Base-by-base conservation (phyloP, 2,329 filamentous ascomycete genomes). In the Pseudogymnoascus sp. region DNA sequence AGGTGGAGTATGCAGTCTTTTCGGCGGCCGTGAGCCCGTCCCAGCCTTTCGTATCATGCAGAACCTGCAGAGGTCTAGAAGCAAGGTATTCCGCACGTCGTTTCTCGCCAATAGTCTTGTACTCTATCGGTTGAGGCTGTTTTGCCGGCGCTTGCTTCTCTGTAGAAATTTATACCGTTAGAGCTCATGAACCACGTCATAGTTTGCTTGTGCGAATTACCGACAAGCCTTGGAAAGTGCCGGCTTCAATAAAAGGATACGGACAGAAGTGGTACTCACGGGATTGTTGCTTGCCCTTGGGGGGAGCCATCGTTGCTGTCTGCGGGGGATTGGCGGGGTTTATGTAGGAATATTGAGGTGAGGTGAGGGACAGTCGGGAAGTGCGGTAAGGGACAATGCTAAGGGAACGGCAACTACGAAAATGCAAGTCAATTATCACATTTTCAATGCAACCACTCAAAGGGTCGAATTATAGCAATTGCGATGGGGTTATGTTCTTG, bases 251-350 rank as follows among this genome's bases (percentile, higher is more conserved):
- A 21, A 25, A 34, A 31, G 31, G 40, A 23, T 4, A 16, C 11
- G 23, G 37, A 23, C 21, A 25, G 12, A 18, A 6, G 34, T 37
- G 16, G 28, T 34, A 64, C 69, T 37, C 67, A 72, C 70, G 31
- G 31, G 62, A 63, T 64, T 70, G 40, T 36, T 62, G 69, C 31
- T 68, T 64, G 37, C 64, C 25, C 61, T 70, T 70, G 59, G 70
- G 70, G 59, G 70, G 70, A 50, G 69, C 68, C 70, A 71, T 71
- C 61, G 53, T 67, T 53, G 56, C 40, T 38, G 46, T 36, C n/a
- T 59, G 64, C 62, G 62, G 66, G 63, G 67, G 65, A 64, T 44
- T 44, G 28, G 40, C 28, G 16, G 60, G 46, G 61, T 63, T 62
- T 59, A 37, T 34, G 28, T 37, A 59, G 53, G 21, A 34, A 21